Percentiles rank a stretch among this genome's conserved stretches.
Evolutionary conservation across 331 rosid genomes (phyloP).

Genomic region (Malus hybrid): DNA sequence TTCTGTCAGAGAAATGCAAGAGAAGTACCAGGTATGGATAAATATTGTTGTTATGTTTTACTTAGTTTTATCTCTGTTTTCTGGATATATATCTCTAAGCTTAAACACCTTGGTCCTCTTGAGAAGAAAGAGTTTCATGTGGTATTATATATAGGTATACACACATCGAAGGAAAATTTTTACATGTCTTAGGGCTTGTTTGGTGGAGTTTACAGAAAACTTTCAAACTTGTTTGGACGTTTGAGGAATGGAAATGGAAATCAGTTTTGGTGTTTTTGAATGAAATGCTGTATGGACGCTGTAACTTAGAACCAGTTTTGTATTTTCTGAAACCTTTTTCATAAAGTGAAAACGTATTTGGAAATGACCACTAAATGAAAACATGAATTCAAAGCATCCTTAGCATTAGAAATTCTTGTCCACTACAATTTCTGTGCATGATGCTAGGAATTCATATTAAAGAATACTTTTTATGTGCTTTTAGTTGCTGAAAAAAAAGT

Average conservation of each 20-base stretch:
- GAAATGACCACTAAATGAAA: background rate
- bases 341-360: too few relatives aligned
- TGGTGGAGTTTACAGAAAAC: background rate
- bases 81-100: background rate
- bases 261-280: background rate
- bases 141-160: background rate
- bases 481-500: background rate
- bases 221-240: background rate
- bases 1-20: constrained; percentile 93
- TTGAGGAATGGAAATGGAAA: background rate
- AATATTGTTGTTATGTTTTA: background rate
- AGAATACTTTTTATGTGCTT: background rate
- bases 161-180: background rate
- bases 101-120: background rate
- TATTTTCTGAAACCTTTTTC: background rate
- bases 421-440: background rate
- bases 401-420: background rate
- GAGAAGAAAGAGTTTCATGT: background rate
- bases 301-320: background rate
- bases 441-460: background rate
- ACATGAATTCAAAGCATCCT: background rate
- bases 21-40: constrained; percentile 68
- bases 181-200: background rate
- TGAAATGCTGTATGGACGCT: background rate
- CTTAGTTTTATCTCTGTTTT: background rate